A percentile compares a stretch with the other conserved stretches of the same genome.
Evolutionary conservation across 2,329 filamentous ascomycete species (phyloP).

Genomic region (Alternaria ethzedia): DNA sequence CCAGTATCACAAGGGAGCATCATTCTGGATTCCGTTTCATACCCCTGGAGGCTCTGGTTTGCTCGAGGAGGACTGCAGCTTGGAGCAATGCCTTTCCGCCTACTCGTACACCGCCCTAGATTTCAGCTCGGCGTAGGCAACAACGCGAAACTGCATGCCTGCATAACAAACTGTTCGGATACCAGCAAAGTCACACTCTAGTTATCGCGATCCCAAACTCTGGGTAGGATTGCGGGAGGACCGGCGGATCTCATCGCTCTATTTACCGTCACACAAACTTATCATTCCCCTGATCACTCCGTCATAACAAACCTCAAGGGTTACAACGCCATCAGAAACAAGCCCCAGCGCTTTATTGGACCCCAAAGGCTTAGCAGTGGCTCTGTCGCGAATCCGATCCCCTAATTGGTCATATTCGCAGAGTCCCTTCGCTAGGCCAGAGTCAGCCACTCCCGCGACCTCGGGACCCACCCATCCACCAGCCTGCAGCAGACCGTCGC

Average conservation of each 20-base stretch:
- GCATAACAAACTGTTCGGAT: background rate
- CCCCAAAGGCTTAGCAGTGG: slow-evolving; percentile 23
- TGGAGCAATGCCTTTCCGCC: background rate
- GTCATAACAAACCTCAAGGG: background rate
- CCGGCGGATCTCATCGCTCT: slow-evolving; percentile 39
- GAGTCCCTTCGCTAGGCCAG: slow-evolving; percentile 2
- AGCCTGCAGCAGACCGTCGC: slow-evolving; percentile 11
- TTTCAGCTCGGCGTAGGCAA: background rate
- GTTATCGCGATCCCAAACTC: slow-evolving; percentile 1
- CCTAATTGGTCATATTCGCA: slow-evolving; percentile 5
- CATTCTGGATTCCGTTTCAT: slow-evolving; percentile 14
- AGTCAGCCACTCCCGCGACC: slow-evolving; percentile 40
- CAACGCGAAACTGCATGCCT: background rate
- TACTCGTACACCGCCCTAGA: background rate
- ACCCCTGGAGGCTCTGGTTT: background rate
- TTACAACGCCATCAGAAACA: slow-evolving; percentile 7
- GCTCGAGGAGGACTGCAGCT: background rate
- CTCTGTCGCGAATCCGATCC: background rate
- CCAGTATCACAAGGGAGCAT: slow-evolving; percentile 25
- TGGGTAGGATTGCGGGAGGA: slow-evolving; percentile 8
- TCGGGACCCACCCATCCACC: slow-evolving; percentile 26
- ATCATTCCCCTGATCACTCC: slow-evolving; percentile 9
- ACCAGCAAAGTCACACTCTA: background rate
- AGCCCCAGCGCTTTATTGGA: slow-evolving; percentile 3
- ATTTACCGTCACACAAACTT: slow-evolving; percentile 12